Conservation (phyloP, 306 rosid genomes). For the Senna siamea region DNA sequence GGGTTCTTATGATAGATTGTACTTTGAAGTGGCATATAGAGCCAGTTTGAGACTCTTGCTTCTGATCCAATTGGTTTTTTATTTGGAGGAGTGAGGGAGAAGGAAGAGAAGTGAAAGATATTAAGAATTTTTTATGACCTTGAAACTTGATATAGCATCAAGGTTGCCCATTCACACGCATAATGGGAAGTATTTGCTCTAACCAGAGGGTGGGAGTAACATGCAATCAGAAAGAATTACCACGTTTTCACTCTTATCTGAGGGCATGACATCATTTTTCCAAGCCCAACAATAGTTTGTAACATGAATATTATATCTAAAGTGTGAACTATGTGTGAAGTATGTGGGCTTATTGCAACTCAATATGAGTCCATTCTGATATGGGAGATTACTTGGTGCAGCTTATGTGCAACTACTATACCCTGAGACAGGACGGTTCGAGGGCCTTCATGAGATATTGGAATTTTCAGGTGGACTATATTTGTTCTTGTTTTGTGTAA, state of each 20-base stretch:
- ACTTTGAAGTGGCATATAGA: background rate
- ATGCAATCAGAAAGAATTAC: too few relatives aligned
- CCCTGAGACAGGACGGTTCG: constrained; percentile 90
- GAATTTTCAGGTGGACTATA: constrained; percentile 75
- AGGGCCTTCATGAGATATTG: constrained; percentile 80
- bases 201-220: too few relatives aligned
- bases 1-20: background rate
- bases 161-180: background rate
- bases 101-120: background rate
- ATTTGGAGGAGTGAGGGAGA: background rate
- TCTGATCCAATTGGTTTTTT: too few relatives aligned
- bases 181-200: too few relatives aligned
- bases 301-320: background rate
- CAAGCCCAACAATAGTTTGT: too few relatives aligned
- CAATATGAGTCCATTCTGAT: constrained; percentile 35
- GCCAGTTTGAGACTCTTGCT: too few relatives aligned
- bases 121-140: background rate
- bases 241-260: background rate
- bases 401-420: constrained; percentile 95
- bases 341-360: constrained; percentile 2
- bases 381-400: constrained; percentile 41
- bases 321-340: too few relatives aligned
- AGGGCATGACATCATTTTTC: background rate
- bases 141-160: background rate
- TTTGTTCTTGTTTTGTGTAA: background rate